Conservation (phyloP, 2,329 filamentous ascomycete genomes). For the Magnaporthales sp. region DNA sequence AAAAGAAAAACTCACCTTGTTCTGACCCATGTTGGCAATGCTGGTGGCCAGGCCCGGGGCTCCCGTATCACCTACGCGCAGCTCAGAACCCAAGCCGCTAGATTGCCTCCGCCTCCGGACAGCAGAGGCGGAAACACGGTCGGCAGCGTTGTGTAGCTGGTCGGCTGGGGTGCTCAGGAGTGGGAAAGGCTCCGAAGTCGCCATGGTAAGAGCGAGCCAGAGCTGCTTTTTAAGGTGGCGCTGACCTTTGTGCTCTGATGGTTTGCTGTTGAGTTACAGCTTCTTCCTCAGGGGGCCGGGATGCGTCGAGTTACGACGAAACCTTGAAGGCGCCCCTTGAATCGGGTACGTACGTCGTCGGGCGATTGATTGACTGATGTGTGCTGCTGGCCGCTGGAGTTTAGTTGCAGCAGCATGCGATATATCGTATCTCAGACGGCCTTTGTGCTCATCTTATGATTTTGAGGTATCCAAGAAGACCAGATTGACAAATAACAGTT, state of each 20-base stretch:
- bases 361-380: neutral
- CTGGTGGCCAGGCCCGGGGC: conserved; percentile 45
- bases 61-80: conserved; percentile 46
- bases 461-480: neutral
- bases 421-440: neutral
- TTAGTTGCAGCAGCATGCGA: neutral
- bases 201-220: conserved; percentile 24
- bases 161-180: conserved; percentile 42
- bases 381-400: neutral
- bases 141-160: conserved; percentile 31
- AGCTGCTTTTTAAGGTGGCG: neutral
- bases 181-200: conserved; percentile 45
- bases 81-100: conserved; percentile 42
- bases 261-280: neutral
- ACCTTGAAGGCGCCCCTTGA: neutral
- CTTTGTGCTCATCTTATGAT: neutral
- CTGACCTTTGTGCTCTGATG: neutral
- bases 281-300: neutral
- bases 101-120: conserved; percentile 45
- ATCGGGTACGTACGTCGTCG: neutral
- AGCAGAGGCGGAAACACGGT: conserved; percentile 19
- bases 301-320: neutral
- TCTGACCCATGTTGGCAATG: conserved; percentile 31
- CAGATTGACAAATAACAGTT: neutral
- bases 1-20: conserved; percentile 2